A percentile compares a stretch with the other conserved stretches of the same genome.
phyloP scores from a whole-genome alignment of 2,329 filamentous ascomycete genomes.

The Penicillium sp. region DNA sequence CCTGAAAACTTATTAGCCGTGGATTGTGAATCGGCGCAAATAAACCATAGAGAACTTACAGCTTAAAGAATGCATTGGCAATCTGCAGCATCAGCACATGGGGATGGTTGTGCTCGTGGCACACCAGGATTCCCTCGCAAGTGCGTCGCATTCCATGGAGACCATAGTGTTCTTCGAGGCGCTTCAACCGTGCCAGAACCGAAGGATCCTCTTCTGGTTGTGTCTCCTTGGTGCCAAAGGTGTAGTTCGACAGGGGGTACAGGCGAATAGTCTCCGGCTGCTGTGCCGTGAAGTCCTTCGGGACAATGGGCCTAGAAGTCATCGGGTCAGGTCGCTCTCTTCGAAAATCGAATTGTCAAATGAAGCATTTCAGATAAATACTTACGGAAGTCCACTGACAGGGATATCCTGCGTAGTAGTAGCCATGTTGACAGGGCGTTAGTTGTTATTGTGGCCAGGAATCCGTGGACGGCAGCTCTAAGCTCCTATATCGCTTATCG shows the following conservation, averaged over 20 bases:
- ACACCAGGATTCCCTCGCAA: slow-evolving; percentile 94
- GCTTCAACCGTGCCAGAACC: slow-evolving; percentile 85
- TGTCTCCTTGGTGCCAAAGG: slow-evolving; percentile 96
- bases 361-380: slow-evolving; percentile 1
- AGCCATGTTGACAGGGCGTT: background rate
- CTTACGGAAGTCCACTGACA: slow-evolving; percentile 47
- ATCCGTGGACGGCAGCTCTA: background rate
- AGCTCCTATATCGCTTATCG: background rate
- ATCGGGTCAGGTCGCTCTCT: slow-evolving; percentile 12
- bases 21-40: background rate
- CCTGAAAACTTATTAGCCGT: slow-evolving; percentile 37
- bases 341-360: background rate
- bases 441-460: background rate
- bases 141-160: slow-evolving; percentile 94
- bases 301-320: slow-evolving; percentile 64
- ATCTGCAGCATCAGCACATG: slow-evolving; percentile 99
- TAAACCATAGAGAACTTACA: slow-evolving; percentile 50
- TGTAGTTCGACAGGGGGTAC: slow-evolving; percentile 97
- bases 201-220: slow-evolving; percentile 98
- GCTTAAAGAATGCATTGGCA: slow-evolving; percentile 98
- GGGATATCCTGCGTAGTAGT: background rate
- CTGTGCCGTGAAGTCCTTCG: slow-evolving; percentile 80
- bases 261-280: slow-evolving; percentile 88
- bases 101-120: slow-evolving; percentile 98
- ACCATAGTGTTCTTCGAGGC: slow-evolving; percentile 92